phyloP scores from a whole-genome alignment of 257 asterid species.

The Capsicum baccatum region DNA sequence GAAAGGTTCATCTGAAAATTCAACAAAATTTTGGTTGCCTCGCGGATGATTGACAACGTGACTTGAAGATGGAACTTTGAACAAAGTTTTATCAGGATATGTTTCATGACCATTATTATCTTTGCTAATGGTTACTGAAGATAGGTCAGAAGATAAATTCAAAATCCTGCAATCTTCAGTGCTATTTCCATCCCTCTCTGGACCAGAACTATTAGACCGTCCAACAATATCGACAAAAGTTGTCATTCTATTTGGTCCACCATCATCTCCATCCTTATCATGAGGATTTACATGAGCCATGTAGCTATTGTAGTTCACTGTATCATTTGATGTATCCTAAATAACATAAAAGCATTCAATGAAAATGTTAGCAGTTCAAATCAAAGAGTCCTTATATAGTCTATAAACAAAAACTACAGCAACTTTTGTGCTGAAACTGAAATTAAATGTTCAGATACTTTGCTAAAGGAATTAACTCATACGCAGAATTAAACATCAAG shows the following conservation, averaged over 20 bases:
- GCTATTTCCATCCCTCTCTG: conserved; percentile 59
- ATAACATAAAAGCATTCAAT: background rate
- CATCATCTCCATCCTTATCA: conserved; percentile 57
- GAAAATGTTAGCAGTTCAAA: conserved; percentile 25
- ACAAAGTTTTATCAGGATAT: conserved; percentile 16
- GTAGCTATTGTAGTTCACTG: conserved; percentile 47
- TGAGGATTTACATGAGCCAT: conserved; percentile 37
- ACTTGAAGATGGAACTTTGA: conserved; percentile 29
- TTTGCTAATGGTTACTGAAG: conserved; percentile 31
- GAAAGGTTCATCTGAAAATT: conserved; percentile 47
- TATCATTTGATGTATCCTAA: conserved; percentile 42
- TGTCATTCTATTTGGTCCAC: conserved; percentile 59
- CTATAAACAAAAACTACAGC: background rate
- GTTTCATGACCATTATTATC: conserved; percentile 14
- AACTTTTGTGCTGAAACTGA: conserved; percentile 22
- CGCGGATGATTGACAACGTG: conserved; percentile 22
- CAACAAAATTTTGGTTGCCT: conserved; percentile 39
- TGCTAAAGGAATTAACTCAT: background rate
- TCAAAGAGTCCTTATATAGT: background rate
- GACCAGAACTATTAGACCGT: conserved; percentile 56
- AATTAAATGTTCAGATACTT: background rate
- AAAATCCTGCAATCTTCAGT: conserved; percentile 47
- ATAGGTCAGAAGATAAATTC: conserved; percentile 30
- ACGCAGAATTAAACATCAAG: conserved; percentile 25
- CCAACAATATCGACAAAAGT: conserved; percentile 89